Conservation (phyloP, 140 eudicot species). For the Stevia rebaudiana region DNA sequence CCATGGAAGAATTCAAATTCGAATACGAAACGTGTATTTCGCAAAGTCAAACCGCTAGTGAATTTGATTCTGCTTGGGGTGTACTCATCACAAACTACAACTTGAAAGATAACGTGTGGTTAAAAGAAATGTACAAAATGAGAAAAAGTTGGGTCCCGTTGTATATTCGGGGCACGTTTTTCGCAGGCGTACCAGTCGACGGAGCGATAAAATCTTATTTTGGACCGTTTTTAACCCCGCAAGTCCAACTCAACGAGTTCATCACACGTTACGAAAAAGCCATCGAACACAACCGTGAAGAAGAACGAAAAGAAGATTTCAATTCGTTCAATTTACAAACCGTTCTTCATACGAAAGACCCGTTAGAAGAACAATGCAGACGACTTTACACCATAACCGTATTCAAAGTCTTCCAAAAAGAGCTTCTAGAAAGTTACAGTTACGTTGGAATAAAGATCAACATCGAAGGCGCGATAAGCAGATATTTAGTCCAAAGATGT, state of each 20-base stretch:
- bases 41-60: conserved; percentile 38
- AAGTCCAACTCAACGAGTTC: conserved; percentile 28
- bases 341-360: conserved; percentile 43
- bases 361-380: conserved; percentile 41
- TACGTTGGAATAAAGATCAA: conserved; percentile 43
- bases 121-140: conserved; percentile 39
- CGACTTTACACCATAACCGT: conserved; percentile 31
- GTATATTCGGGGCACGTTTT: conserved; percentile 30
- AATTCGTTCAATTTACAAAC: conserved; percentile 33
- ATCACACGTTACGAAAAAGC: conserved; percentile 38
- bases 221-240: conserved; percentile 24
- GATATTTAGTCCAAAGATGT: conserved; percentile 39
- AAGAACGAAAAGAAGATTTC: conserved; percentile 41
- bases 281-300: conserved; percentile 35
- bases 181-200: conserved; percentile 37
- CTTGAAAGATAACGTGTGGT: conserved; percentile 34
- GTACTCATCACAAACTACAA: conserved; percentile 30
- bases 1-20: conserved; percentile 37
- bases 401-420: conserved; percentile 40
- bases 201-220: conserved; percentile 34
- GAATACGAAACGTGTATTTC: conserved; percentile 42
- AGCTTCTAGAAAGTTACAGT: conserved; percentile 39
- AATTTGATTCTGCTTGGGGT: conserved; percentile 40
- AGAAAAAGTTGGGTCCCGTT: conserved; percentile 47
- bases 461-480: conserved; percentile 43